Percentiles rank a stretch among this genome's conserved stretches.
Evolutionary conservation across 768 basidiomycete species (phyloP).

Genomic region (Holtermanniella nyarrowii): DNA sequence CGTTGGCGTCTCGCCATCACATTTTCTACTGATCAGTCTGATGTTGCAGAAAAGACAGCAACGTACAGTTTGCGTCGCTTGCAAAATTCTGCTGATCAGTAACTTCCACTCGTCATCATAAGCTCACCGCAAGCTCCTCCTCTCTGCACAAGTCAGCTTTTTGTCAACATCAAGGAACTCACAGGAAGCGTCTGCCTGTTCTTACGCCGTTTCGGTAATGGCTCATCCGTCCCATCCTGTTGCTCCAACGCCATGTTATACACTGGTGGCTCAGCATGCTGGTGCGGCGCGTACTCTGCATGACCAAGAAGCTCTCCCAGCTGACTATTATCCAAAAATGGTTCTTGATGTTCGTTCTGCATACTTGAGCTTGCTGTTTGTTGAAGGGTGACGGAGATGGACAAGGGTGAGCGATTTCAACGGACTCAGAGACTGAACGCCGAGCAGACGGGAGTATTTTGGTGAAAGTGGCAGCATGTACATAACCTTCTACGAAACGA

Average conservation of each 20-base stretch:
- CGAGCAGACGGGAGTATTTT: not conserved
- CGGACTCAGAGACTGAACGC: not conserved
- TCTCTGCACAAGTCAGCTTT: not conserved
- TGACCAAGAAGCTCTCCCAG: not conserved
- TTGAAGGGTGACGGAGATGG: no score
- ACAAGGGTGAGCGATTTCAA: no score
- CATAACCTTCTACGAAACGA: not conserved
- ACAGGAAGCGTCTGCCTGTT: not conserved
- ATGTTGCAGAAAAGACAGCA: not conserved
- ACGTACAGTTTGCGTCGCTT: not conserved
- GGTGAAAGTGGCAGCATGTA: not conserved
- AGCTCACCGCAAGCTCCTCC: not conserved
- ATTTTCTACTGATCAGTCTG: not conserved
- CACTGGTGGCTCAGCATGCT: not conserved
- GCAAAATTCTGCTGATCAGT: not conserved
- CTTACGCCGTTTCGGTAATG: not conserved
- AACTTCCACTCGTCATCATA: no score
- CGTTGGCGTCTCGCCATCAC: not conserved
- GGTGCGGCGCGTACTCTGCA: not conserved
- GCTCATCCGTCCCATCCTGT: not conserved
- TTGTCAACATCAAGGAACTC: not conserved
- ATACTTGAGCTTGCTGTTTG: no score
- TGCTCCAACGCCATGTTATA: not conserved
- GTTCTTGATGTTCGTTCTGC: no score
- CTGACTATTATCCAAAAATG: not conserved